Percentiles rank a stretch among this genome's conserved stretches.
Evolutionary conservation across 2,329 filamentous ascomycete genomes (phyloP).

Genomic region (Aspergillus neotritici): DNA sequence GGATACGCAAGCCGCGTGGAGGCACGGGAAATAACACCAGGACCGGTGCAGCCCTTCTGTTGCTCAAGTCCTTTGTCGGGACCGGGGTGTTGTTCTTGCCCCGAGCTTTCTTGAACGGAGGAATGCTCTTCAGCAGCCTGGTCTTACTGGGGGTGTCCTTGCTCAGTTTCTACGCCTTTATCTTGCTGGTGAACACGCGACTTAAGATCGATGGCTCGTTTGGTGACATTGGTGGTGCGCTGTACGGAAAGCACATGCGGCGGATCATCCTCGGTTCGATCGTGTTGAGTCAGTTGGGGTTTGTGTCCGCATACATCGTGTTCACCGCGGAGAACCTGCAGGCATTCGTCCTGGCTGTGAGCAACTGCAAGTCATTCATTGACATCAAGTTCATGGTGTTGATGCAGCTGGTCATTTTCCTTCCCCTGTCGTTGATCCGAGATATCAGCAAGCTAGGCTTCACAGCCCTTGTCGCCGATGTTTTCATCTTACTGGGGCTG

Average conservation of each 20-base stretch:
- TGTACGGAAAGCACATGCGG: slow-evolving; percentile 89
- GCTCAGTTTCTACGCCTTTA: slow-evolving; percentile 96
- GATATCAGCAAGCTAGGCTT: slow-evolving; percentile 98
- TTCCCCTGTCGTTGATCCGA: slow-evolving; percentile 86
- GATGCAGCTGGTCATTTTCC: slow-evolving; percentile 90
- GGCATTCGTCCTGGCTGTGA: slow-evolving; percentile 87
- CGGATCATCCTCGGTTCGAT: slow-evolving; percentile 83
- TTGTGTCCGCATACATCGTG: slow-evolving; percentile 91
- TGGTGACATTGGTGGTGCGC: slow-evolving; percentile 86
- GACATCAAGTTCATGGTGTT: slow-evolving; percentile 85
- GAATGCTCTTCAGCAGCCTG: slow-evolving; percentile 93
- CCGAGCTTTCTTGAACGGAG: slow-evolving; percentile 88
- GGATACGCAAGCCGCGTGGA: slow-evolving; percentile 68
- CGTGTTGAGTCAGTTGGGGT: slow-evolving; percentile 90
- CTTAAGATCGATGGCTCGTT: slow-evolving; percentile 88
- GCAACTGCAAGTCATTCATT: slow-evolving; percentile 77
- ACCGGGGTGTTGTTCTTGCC: slow-evolving; percentile 92
- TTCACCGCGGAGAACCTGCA: slow-evolving; percentile 95
- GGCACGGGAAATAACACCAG: slow-evolving; percentile 71
- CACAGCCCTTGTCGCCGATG: slow-evolving; percentile 86
- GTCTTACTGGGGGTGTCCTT: slow-evolving; percentile 80
- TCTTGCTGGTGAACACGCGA: slow-evolving; percentile 81
- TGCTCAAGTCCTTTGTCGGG: slow-evolving; percentile 96
- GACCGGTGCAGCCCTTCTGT: slow-evolving; percentile 71
- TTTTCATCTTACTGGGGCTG: slow-evolving; percentile 87